Conservation (phyloP, 2,329 filamentous ascomycete species). For the Clarireedia hainanense region DNA sequence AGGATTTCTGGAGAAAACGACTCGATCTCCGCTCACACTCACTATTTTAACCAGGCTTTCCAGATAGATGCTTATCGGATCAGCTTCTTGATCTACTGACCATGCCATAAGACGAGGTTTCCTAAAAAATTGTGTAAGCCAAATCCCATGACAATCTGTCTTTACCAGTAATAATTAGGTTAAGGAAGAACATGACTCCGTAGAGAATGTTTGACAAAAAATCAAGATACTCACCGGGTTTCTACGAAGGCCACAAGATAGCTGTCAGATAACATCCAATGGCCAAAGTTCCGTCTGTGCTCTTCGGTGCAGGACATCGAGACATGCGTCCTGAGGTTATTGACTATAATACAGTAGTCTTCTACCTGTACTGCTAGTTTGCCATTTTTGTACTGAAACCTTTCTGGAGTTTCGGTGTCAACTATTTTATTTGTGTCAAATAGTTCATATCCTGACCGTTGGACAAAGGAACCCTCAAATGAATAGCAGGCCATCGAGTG, state of each 20-base stretch:
- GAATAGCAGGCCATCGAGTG: not conserved
- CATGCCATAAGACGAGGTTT: slow-evolving; percentile 1
- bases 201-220: not conserved
- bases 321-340: not conserved
- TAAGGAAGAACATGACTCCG: not conserved
- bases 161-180: not conserved
- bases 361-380: not conserved
- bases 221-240: not conserved
- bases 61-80: not conserved
- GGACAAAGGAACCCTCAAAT: not conserved
- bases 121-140: not conserved
- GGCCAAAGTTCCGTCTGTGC: not conserved
- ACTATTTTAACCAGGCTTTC: not conserved
- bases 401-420: too few species aligned
- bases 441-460: not conserved
- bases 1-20: not conserved
- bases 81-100: not conserved
- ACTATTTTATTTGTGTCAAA: too few species aligned
- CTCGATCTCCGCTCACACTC: not conserved
- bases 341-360: not conserved
- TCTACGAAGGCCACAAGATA: not conserved
- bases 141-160: not conserved
- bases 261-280: not conserved
- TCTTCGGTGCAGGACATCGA: not conserved
- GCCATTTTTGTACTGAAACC: not conserved